Evolutionary conservation across 2,329 filamentous ascomycete genomes (phyloP).

Genomic region (Chrysosporium queenslandicum): DNA sequence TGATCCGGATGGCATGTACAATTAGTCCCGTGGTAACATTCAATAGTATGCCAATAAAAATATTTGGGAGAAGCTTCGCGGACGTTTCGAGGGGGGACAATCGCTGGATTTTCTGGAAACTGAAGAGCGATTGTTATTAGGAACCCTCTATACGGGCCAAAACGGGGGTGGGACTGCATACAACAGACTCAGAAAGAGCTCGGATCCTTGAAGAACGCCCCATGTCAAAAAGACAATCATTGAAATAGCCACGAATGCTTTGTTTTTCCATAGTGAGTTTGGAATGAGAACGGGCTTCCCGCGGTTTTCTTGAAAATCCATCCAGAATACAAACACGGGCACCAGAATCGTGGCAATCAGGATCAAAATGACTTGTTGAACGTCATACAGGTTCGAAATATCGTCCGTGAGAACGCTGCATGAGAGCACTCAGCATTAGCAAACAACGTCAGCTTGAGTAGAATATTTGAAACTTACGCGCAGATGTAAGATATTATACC

Average conservation of each 20-base stretch:
- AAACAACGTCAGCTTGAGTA: neutral
- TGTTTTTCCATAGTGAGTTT: constrained; percentile 52
- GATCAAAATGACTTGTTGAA: constrained; percentile 7
- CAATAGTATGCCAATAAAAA: constrained; percentile 31
- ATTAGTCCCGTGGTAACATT: constrained; percentile 16
- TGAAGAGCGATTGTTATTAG: constrained; percentile 16
- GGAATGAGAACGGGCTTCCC: constrained; percentile 49
- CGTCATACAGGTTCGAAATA: constrained; percentile 10
- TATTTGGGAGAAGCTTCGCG: constrained; percentile 39
- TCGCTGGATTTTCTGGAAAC: constrained; percentile 45
- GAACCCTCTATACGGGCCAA: constrained; percentile 6
- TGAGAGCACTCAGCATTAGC: neutral
- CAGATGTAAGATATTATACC: constrained; percentile 45
- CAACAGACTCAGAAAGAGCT: constrained; percentile 41
- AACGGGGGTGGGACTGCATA: constrained; percentile 18
- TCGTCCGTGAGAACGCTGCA: constrained; percentile 12
- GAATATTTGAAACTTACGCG: constrained; percentile 29
- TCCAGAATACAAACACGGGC: constrained; percentile 46
- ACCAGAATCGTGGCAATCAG: constrained; percentile 21
- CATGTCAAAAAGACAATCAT: constrained; percentile 40
- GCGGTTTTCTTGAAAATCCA: constrained; percentile 39
- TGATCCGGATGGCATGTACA: constrained; percentile 12
- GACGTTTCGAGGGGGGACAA: constrained; percentile 40
- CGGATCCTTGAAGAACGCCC: constrained; percentile 40
- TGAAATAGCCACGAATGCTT: constrained; percentile 48